Percentiles rank a stretch among this genome's conserved stretches.
phyloP scores from a whole-genome alignment of 2,329 filamentous ascomycete species.

The Albifimbria verrucaria region DNA sequence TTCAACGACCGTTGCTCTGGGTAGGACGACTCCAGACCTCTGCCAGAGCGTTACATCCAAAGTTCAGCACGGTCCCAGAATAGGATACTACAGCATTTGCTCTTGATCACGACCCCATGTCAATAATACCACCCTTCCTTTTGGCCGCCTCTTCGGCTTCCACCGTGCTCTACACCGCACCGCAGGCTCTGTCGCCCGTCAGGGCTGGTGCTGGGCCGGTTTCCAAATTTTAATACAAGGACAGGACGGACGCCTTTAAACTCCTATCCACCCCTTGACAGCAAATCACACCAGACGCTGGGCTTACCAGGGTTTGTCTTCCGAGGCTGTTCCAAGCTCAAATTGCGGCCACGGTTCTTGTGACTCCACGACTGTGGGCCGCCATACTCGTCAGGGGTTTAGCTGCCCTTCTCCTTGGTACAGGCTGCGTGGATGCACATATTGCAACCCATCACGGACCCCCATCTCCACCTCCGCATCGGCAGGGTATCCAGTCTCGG shows the following conservation, averaged over 20 bases:
- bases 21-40: neutral
- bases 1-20: neutral
- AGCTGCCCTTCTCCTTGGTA: neutral
- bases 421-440: neutral
- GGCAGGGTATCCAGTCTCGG: neutral
- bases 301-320: neutral
- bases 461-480: neutral
- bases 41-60: neutral
- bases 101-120: no score
- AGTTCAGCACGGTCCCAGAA: no score
- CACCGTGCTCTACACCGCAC: no score
- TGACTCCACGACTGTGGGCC: neutral
- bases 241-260: no score
- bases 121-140: no score
- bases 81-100: no score
- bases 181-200: no score
- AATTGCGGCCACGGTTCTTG: neutral
- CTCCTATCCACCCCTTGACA: no score
- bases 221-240: no score
- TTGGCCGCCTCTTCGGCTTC: no score
- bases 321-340: neutral
- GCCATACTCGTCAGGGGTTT: neutral
- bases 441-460: neutral
- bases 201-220: no score
- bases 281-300: no score